Evolutionary conservation across 1,139 yeast species (phyloP).

Genomic region (Saccharomycopsis crataegensis): DNA sequence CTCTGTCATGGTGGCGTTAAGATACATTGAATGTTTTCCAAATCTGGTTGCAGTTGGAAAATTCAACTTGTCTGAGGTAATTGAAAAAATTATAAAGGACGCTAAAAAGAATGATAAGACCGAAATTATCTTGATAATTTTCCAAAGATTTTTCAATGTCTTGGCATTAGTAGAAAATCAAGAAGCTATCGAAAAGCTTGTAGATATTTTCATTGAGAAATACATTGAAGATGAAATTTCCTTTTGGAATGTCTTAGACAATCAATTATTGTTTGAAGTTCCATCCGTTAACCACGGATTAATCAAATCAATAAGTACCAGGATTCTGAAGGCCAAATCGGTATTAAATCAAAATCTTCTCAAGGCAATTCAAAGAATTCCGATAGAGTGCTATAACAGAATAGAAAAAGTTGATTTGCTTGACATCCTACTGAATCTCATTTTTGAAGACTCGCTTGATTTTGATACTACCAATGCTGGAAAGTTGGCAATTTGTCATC

Average conservation of each 20-base stretch:
- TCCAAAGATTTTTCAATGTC: slow-evolving; percentile 10
- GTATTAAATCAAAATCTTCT: background rate
- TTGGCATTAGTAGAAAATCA: slow-evolving; percentile 1
- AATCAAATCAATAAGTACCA: background rate
- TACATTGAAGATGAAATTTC: background rate
- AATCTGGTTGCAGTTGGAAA: background rate
- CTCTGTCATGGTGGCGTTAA: background rate
- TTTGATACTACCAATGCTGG: background rate
- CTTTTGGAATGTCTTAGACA: background rate
- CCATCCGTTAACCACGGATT: slow-evolving; percentile 4
- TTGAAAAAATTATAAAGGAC: background rate
- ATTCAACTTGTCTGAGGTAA: no score
- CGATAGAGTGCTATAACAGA: slow-evolving; percentile 10
- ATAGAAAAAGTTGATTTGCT: slow-evolving; percentile 2
- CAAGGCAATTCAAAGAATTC: background rate
- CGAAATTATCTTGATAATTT: background rate
- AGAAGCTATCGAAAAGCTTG: background rate
- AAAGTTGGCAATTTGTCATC: background rate
- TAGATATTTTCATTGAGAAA: slow-evolving; percentile 1
- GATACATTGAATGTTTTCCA: background rate
- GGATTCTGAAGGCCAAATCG: background rate
- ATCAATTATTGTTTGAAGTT: slow-evolving; percentile 10
- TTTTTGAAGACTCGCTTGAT: background rate
- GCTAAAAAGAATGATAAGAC: background rate
- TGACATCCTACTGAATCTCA: background rate